Evolutionary conservation across 2,329 filamentous ascomycete species (phyloP).

Genomic region (Botrytis porri): DNA sequence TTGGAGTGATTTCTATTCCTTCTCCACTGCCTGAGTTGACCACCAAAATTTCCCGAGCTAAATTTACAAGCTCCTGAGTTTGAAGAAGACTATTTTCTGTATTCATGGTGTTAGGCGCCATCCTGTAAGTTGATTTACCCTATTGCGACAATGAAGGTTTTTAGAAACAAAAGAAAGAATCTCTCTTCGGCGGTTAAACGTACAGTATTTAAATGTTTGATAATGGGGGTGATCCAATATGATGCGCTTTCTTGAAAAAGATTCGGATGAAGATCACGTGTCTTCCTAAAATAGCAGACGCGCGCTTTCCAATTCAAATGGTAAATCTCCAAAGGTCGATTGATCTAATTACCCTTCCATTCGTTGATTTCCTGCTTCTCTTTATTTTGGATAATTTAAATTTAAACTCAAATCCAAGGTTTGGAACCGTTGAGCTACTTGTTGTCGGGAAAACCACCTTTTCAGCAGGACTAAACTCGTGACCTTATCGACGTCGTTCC

Average conservation of each 20-base stretch:
- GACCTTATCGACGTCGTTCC: slow-evolving; percentile 15
- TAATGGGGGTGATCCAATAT: neutral
- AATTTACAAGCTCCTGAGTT: slow-evolving; percentile 30
- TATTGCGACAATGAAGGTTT: slow-evolving; percentile 12
- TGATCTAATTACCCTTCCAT: slow-evolving; percentile 8
- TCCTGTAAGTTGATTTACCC: slow-evolving; percentile 18
- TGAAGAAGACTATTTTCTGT: slow-evolving; percentile 24
- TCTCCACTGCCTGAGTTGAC: slow-evolving; percentile 13
- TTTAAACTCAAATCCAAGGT: neutral
- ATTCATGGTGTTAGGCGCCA: slow-evolving; percentile 24
- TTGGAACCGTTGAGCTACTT: neutral
- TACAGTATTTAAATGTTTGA: slow-evolving; percentile 12
- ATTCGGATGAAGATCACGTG: slow-evolving; percentile 3
- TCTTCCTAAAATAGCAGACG: neutral
- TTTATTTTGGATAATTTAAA: neutral
- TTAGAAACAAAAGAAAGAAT: slow-evolving; percentile 6
- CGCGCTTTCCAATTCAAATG: slow-evolving; percentile 1
- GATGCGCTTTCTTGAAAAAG: neutral
- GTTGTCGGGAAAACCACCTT: neutral
- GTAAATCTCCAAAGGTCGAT: neutral
- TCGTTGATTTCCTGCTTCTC: neutral
- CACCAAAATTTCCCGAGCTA: slow-evolving; percentile 29
- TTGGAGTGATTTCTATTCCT: neutral
- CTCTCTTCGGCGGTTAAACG: slow-evolving; percentile 16
- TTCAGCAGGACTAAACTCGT: slow-evolving; percentile 1